Percentiles rank a stretch among this genome's conserved stretches.
These are phyloP conservation scores for Linum trigynum DNA, from an alignment of 345 rosid species.

Conservation along the genomic window DNA sequence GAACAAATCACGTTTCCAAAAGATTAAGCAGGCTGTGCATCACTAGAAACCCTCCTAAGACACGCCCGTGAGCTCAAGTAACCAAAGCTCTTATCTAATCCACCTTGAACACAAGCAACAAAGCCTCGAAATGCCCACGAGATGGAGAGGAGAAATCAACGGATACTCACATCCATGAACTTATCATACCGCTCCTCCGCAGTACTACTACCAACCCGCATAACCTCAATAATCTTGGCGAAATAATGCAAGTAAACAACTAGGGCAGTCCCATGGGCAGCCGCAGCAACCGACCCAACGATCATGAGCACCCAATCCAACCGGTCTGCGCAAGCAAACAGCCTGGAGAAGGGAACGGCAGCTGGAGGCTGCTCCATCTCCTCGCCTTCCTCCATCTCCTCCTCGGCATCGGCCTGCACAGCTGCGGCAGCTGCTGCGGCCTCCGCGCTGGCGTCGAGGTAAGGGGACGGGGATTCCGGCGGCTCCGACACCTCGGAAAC, in stretches of 20 bases:
- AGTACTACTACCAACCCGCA: slow-evolving; percentile 18
- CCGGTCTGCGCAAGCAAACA: slow-evolving; percentile 80
- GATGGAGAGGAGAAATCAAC: not conserved
- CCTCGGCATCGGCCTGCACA: slow-evolving; percentile 61
- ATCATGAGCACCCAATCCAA: slow-evolving; percentile 91
- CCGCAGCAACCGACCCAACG: slow-evolving; percentile 87
- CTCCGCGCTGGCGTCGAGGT: slow-evolving; percentile 65
- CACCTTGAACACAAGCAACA: too few relatives aligned
- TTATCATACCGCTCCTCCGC: slow-evolving; percentile 36
- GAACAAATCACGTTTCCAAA: not conserved
- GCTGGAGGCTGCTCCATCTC: slow-evolving; percentile 96
- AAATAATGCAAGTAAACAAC: slow-evolving; percentile 93
- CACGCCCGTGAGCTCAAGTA: too few relatives aligned
- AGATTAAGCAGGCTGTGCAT: too few relatives aligned
- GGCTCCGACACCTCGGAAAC: slow-evolving; percentile 99
- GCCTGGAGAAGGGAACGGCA: slow-evolving; percentile 81
- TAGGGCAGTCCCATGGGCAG: slow-evolving; percentile 92
- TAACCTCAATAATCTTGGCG: slow-evolving; percentile 68
- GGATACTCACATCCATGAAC: slow-evolving; percentile 53
- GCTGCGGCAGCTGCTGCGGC: slow-evolving; percentile 45
- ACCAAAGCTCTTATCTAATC: too few relatives aligned
- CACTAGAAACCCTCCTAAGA: too few relatives aligned
- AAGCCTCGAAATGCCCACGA: not conserved
- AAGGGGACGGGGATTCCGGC: slow-evolving; percentile 97
- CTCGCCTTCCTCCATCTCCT: slow-evolving; percentile 75